phyloP scores from a whole-genome alignment of 441 rosid species.

The Metrosideros polymorpha region DNA sequence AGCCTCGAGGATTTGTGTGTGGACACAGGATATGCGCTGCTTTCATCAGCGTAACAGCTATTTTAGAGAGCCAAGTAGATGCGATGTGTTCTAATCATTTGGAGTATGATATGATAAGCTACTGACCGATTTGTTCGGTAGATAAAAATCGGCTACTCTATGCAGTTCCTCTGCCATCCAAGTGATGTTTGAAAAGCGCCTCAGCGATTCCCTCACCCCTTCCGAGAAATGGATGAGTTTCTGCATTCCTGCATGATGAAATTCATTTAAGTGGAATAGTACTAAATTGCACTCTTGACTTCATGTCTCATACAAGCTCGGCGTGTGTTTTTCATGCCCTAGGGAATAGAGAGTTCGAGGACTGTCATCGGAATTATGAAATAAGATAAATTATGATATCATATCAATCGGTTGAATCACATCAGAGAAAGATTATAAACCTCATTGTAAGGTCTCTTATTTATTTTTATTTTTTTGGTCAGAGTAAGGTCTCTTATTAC shows the following conservation, averaged over 20 bases:
- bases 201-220: constrained; percentile 79
- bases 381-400: background rate
- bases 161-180: constrained; percentile 99
- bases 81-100: background rate
- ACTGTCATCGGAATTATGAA: background rate
- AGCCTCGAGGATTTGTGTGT: constrained; percentile 80
- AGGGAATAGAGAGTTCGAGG: background rate
- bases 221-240: constrained; percentile 72
- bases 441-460: background rate
- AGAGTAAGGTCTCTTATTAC: constrained; percentile 20
- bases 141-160: constrained; percentile 69
- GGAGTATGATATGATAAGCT: background rate
- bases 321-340: background rate
- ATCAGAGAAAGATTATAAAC: background rate
- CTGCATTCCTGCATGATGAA: constrained; percentile 55
- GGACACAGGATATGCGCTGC: constrained; percentile 94
- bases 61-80: background rate
- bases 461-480: no score
- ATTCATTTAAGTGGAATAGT: background rate
- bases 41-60: background rate
- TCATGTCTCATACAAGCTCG: background rate
- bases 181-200: constrained; percentile 75
- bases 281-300: background rate
- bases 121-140: constrained; percentile 73
- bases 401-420: background rate